Evolutionary conservation across 2,329 filamentous ascomycete species (phyloP).

Genomic region (Xylaria sp.): DNA sequence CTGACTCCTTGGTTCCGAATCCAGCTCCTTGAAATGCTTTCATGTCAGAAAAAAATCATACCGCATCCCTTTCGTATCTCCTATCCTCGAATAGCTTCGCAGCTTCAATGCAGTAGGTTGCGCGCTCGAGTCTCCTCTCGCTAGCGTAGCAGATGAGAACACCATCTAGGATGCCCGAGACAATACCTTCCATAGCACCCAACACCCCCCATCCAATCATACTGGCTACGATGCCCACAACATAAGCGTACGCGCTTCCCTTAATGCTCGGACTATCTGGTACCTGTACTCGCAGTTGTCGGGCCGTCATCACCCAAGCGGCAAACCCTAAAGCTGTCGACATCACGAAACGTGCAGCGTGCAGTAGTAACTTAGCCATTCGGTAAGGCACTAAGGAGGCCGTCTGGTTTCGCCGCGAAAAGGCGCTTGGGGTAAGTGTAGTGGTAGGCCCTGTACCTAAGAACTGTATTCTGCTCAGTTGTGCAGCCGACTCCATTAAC

Average conservation of each 20-base stretch:
- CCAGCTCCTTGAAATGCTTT: conserved; percentile 33
- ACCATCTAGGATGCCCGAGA: conserved; percentile 88
- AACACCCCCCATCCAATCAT: conserved; percentile 96
- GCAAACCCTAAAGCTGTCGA: conserved; percentile 89
- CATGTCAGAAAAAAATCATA: conserved; percentile 38
- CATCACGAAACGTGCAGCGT: conserved; percentile 92
- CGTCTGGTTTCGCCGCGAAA: conserved; percentile 57
- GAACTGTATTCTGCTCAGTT: conserved; percentile 84
- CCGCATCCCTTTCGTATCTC: conserved; percentile 50
- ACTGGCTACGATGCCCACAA: conserved; percentile 90
- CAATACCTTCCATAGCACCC: conserved; percentile 87
- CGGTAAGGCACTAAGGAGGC: conserved; percentile 82
- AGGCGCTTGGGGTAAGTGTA: conserved; percentile 69
- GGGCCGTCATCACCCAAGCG: conserved; percentile 95
- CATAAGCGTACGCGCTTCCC: conserved; percentile 92
- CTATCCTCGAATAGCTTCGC: conserved; percentile 84
- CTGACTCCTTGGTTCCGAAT: conserved; percentile 25
- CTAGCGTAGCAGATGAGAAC: conserved; percentile 95
- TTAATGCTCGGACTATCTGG: conserved; percentile 66
- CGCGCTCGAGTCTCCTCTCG: conserved; percentile 77
- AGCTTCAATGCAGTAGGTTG: conserved; percentile 90
- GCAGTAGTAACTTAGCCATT: conserved; percentile 88
- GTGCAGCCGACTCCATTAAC: conserved; percentile 79
- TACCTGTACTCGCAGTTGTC: conserved; percentile 73
- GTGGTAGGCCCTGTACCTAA: conserved; percentile 80